A percentile compares a stretch with the other conserved stretches of the same genome.
Evolutionary conservation across 768 basidiomycete genomes (phyloP).

Genomic region (Neoboletus subvelutipes): DNA sequence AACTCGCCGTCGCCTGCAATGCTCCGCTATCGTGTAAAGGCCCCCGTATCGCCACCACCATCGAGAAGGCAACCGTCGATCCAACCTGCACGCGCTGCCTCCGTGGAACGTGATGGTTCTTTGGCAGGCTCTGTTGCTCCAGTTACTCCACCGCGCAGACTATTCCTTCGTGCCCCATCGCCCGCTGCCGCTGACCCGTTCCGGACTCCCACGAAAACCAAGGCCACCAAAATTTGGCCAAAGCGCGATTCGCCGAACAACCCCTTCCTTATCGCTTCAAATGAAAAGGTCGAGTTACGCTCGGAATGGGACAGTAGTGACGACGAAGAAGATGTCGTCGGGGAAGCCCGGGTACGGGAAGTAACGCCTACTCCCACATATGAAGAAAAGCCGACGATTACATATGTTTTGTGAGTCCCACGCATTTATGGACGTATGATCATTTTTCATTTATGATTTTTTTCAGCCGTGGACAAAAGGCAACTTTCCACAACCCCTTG

Average conservation of each 20-base stretch:
- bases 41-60: constrained; percentile 65
- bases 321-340: constrained; percentile 35
- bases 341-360: constrained; percentile 33
- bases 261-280: constrained; percentile 56
- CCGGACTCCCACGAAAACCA: constrained; percentile 43
- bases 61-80: constrained; percentile 49
- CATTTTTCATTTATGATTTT: constrained; percentile 3
- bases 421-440: neutral
- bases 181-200: constrained; percentile 19
- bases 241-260: constrained; percentile 68
- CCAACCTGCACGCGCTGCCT: constrained; percentile 28
- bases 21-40: constrained; percentile 35
- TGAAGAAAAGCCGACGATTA: constrained; percentile 61
- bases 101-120: constrained; percentile 19
- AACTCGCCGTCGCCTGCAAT: constrained; percentile 38
- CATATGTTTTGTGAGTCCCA: constrained; percentile 68
- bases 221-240: constrained; percentile 34
- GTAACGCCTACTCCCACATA: constrained; percentile 37
- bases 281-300: constrained; percentile 17
- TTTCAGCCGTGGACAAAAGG: constrained; percentile 66
- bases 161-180: constrained; percentile 24
- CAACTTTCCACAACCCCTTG: constrained; percentile 61
- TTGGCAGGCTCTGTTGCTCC: constrained; percentile 15
- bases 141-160: constrained; percentile 25
- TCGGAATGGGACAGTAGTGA: constrained; percentile 37